Evolutionary conservation across 345 rosid genomes (phyloP).

Genomic region (Punica granatum): DNA sequence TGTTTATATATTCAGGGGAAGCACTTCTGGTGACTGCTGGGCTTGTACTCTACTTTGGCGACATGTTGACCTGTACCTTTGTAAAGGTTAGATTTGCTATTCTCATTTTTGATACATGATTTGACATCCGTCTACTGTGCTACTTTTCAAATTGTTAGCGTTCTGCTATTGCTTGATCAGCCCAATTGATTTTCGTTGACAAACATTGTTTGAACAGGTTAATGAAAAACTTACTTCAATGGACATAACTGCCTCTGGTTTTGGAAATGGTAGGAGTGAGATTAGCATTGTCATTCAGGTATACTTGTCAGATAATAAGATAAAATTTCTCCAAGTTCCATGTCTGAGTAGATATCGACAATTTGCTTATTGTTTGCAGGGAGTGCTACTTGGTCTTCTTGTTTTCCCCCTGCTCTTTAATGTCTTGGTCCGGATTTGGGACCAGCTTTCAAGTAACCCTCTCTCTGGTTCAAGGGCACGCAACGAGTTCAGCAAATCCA

Average conservation of each 20-base stretch:
- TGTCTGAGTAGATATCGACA: slow-evolving; percentile 11
- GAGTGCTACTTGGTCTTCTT: slow-evolving; percentile 73
- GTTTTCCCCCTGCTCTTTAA: slow-evolving; percentile 58
- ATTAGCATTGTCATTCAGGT: slow-evolving; percentile 78
- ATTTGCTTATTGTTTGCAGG: slow-evolving; percentile 35
- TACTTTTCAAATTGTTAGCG: not conserved
- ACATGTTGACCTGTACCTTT: slow-evolving; percentile 67
- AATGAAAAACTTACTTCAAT: slow-evolving; percentile 30
- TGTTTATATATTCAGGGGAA: slow-evolving; percentile 52
- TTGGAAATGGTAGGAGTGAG: slow-evolving; percentile 64
- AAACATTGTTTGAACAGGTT: slow-evolving; percentile 28
- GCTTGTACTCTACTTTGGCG: slow-evolving; percentile 86
- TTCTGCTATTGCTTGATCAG: not conserved
- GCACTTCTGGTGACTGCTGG: slow-evolving; percentile 71
- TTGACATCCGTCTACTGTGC: not conserved
- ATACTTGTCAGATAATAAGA: not conserved
- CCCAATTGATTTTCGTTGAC: not conserved
- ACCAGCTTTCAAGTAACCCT: slow-evolving; percentile 12
- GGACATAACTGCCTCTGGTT: slow-evolving; percentile 38
- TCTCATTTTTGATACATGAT: not conserved
- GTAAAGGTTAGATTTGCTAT: slow-evolving; percentile 41
- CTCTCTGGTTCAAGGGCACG: slow-evolving; percentile 21
- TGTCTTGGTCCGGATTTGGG: slow-evolving; percentile 29
- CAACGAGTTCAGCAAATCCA: slow-evolving; percentile 39
- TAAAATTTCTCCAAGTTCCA: slow-evolving; percentile 11